phyloP scores from a whole-genome alignment of 1,139 yeast genomes.

The Candida sanyaensis region DNA sequence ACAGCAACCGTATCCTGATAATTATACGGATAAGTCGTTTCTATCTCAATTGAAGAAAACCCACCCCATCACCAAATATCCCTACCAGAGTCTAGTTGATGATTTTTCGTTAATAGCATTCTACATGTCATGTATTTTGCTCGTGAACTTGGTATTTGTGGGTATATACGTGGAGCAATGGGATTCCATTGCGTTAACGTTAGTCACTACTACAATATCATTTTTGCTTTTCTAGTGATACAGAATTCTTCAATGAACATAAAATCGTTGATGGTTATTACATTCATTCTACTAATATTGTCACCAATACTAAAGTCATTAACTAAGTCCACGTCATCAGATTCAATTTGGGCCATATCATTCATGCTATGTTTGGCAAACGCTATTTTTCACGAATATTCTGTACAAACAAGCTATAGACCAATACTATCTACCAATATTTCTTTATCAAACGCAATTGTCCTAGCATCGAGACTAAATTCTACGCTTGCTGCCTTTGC shows the following conservation, averaged over 20 bases:
- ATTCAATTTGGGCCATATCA: constrained; percentile 92
- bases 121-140: constrained; percentile 61
- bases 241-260: constrained; percentile 15
- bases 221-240: constrained; percentile 26
- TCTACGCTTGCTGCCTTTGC: constrained; percentile 80
- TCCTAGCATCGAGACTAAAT: constrained; percentile 79
- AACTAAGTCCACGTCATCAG: constrained; percentile 87
- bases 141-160: constrained; percentile 63
- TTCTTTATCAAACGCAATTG: constrained; percentile 83
- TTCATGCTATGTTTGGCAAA: constrained; percentile 74
- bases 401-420: constrained; percentile 43
- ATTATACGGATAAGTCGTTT: constrained; percentile 81
- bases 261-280: constrained; percentile 69
- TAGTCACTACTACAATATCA: constrained; percentile 24
- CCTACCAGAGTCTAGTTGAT: constrained; percentile 60
- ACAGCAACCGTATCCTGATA: constrained; percentile 86
- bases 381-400: constrained; percentile 67
- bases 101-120: constrained; percentile 71
- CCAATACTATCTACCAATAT: constrained; percentile 82
- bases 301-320: constrained; percentile 90
- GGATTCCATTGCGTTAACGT: constrained; percentile 45
- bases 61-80: constrained; percentile 69
- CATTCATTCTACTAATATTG: constrained; percentile 69
- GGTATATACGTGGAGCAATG: constrained; percentile 51
- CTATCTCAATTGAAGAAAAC: constrained; percentile 77